phyloP scores from a whole-genome alignment of 352 stramenopile species.

The Phytophthora crassamura region DNA sequence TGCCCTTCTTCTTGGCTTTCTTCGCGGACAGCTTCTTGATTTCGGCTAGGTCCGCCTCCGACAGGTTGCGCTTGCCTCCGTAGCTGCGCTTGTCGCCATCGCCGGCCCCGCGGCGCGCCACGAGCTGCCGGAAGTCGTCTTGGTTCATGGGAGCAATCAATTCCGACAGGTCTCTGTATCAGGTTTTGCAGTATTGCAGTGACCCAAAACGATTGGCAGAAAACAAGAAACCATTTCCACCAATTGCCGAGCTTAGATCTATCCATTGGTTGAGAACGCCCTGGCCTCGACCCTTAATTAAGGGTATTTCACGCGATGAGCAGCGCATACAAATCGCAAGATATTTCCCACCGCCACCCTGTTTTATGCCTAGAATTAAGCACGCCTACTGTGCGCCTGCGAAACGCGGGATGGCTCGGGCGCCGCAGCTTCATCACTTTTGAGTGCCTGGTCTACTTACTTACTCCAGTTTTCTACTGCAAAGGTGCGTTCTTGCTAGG shows the following conservation, averaged over 20 bases:
- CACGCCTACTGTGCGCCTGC: neutral
- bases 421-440: constrained; percentile 52
- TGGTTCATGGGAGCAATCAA: constrained; percentile 67
- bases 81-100: constrained; percentile 29
- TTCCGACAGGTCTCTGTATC: constrained; percentile 6
- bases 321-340: constrained; percentile 24
- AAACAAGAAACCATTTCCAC: constrained; percentile 4
- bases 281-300: constrained; percentile 24
- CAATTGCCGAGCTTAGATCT: constrained; percentile 14
- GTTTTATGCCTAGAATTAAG: constrained; percentile 33
- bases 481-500: constrained; percentile 34
- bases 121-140: constrained; percentile 76
- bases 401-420: neutral
- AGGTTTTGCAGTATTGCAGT: constrained; percentile 11
- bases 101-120: constrained; percentile 37
- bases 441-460: constrained; percentile 76
- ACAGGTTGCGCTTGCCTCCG: constrained; percentile 66
- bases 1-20: constrained; percentile 66
- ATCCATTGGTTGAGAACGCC: constrained; percentile 40
- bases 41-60: constrained; percentile 52
- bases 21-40: constrained; percentile 62
- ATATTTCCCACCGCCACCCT: neutral
- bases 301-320: neutral
- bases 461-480: constrained; percentile 48
- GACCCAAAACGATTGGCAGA: constrained; percentile 9